These are phyloP conservation scores for Gynandropsis gynandra DNA, from an alignment of 345 rosid genomes.

Conservation along the genomic window DNA sequence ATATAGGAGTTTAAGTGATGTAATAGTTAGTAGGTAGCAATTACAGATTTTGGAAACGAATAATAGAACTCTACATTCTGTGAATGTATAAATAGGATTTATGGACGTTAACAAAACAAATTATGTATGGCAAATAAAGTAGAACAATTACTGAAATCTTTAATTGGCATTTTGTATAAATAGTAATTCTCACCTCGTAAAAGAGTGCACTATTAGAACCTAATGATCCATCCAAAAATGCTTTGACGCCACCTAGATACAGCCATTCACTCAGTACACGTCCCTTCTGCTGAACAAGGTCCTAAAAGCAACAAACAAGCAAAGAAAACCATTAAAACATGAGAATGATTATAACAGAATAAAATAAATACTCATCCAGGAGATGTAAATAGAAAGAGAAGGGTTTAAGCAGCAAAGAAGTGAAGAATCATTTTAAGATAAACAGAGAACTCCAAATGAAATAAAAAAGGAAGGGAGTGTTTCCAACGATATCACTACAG, in stretches of 20 bases:
- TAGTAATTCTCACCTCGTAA: conserved; percentile 48
- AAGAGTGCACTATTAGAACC: conserved; percentile 91
- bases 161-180: background rate
- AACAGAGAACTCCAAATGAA: background rate
- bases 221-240: conserved; percentile 85
- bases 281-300: conserved; percentile 44
- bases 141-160: background rate
- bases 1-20: too few relatives aligned
- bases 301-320: conserved; percentile 30
- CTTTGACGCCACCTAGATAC: conserved; percentile 89
- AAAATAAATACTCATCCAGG: background rate
- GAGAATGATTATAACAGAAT: background rate
- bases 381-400: background rate
- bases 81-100: too few relatives aligned
- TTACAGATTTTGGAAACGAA: too few relatives aligned
- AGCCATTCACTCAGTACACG: conserved; percentile 52
- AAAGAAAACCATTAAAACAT: background rate
- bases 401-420: background rate
- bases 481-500: background rate
- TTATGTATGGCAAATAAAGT: conserved; percentile 2
- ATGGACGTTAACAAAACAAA: too few relatives aligned
- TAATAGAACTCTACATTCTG: too few relatives aligned
- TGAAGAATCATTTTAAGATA: background rate
- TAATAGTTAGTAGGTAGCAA: too few relatives aligned
- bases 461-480: background rate